A percentile compares a stretch with the other conserved stretches of the same genome.
These are phyloP conservation scores for Hypoxylon sp. DNA, from an alignment of 2,329 filamentous ascomycete species.

Conservation along the genomic window DNA sequence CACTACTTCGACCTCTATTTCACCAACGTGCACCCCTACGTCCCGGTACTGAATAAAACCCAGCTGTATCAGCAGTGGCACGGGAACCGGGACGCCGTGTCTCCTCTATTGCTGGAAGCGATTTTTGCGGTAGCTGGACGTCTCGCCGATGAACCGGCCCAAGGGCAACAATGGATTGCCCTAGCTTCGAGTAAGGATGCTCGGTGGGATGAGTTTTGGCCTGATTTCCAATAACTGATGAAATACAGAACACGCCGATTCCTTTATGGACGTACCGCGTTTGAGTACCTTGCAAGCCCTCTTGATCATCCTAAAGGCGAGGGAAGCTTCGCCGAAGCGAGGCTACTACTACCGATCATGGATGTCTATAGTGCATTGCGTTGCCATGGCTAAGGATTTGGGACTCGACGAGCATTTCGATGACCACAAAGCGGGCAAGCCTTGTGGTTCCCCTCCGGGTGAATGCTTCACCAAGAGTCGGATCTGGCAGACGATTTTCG, in stretches of 20 bases:
- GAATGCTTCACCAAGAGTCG: constrained; percentile 87
- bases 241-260: constrained; percentile 79
- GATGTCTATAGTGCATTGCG: constrained; percentile 92
- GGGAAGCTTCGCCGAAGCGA: constrained; percentile 88
- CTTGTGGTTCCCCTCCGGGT: constrained; percentile 71
- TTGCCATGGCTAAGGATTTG: constrained; percentile 92
- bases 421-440: constrained; percentile 74
- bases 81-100: constrained; percentile 81
- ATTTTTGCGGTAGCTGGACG: constrained; percentile 90
- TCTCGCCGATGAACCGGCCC: constrained; percentile 80
- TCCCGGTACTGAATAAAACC: constrained; percentile 84
- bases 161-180: constrained; percentile 92
- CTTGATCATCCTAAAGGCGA: constrained; percentile 85
- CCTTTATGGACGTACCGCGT: constrained; percentile 90
- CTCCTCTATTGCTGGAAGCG: constrained; percentile 86
- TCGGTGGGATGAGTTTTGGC: neutral
- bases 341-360: constrained; percentile 98
- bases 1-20: constrained; percentile 94
- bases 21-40: constrained; percentile 87
- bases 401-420: constrained; percentile 87
- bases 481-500: constrained; percentile 88
- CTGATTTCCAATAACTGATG: constrained; percentile 40
- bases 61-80: constrained; percentile 92
- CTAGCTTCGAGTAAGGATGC: constrained; percentile 78
- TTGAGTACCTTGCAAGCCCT: constrained; percentile 92